Base-by-base conservation (phyloP, 2,329 filamentous ascomycete species). In the Lasiodiplodia sp. region DNA sequence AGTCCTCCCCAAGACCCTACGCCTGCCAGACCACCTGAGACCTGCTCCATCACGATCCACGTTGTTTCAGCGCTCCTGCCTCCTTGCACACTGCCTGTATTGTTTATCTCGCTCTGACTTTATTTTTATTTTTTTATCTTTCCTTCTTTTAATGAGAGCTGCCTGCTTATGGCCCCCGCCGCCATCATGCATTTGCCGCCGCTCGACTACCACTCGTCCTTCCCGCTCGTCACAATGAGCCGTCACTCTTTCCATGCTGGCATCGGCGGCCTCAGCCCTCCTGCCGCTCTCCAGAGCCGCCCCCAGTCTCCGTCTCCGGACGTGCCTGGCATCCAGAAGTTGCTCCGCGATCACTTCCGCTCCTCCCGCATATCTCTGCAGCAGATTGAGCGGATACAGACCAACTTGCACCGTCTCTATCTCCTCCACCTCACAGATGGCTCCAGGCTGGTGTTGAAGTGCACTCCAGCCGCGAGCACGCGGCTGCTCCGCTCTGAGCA, bases 401-500 rank as follows among this genome's bases (percentile, higher is more conserved):
- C 76, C 31, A 73, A 75, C 8, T 73, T 82, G 4, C 79, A 82
- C 65, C 80, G 81, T 69, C 78, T 80, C 10, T 83, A 80, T 60
- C 76, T 82, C n/a, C 70, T 81, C n/a, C 77, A 74, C 66, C 76
- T 82, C 18, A 71, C 72, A 31, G 78, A 81, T 70, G 80, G 79
- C 40, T 77, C 75, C 68, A 76, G 76, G 31, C 76, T 83, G 57
- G 72, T 83, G 5, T 73, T 84, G 14, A 81, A 82, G 71, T 82
- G 79, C 68, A 76, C 78, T 40, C 81, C 82, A 23, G 71, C 77
- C 38, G 69, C 72, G 67, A 78, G 76, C 52, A 75, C 77, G 7
- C 77, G 81, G 44, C 73, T 82, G 12, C 76, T 85, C 16, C 79
- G 82, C 8, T 79, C 82, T 57, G 83, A 85, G 71, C 79, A 80